These are phyloP conservation scores for Pseudotulostoma volvatum DNA, from an alignment of 495 filamentous ascomycete species.

Conservation along the genomic window DNA sequence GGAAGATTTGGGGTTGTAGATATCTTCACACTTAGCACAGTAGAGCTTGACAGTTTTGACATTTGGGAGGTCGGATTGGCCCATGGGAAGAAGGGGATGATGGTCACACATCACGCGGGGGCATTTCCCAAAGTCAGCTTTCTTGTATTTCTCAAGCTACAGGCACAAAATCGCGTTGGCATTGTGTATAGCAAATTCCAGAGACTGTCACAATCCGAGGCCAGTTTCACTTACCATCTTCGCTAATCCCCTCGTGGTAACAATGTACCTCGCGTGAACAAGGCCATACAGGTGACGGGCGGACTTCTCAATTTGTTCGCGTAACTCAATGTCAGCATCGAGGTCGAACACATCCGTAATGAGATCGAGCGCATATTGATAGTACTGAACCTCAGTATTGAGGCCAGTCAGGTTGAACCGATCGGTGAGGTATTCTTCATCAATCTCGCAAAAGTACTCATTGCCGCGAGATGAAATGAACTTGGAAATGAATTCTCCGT, in stretches of 20 bases:
- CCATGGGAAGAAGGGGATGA: constrained; percentile 85
- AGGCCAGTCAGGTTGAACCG: constrained; percentile 96
- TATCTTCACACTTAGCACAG: constrained; percentile 91
- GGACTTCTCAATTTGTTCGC: constrained; percentile 95
- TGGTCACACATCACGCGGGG: constrained; percentile 85
- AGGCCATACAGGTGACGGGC: constrained; percentile 91
- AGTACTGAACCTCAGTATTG: constrained; percentile 95
- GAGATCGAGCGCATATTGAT: constrained; percentile 96
- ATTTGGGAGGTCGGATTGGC: constrained; percentile 72
- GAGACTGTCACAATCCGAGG: background rate
- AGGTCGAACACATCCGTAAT: constrained; percentile 99
- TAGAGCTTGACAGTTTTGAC: constrained; percentile 85
- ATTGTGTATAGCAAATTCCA: background rate
- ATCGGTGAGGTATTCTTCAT: constrained; percentile 97
- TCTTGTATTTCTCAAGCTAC: constrained; percentile 97
- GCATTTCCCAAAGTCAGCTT: constrained; percentile 95
- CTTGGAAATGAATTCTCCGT: constrained; percentile 38
- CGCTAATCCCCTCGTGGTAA: constrained; percentile 79
- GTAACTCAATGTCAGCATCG: constrained; percentile 95
- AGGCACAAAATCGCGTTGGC: background rate
- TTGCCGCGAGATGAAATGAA: constrained; percentile 96
- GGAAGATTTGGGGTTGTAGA: constrained; percentile 97
- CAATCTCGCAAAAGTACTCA: constrained; percentile 99
- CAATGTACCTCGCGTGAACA: constrained; percentile 93
- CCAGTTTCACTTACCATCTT: constrained; percentile 70